Conservation (phyloP, 2,329 filamentous ascomycete species). For the Capronia coronata region DNA sequence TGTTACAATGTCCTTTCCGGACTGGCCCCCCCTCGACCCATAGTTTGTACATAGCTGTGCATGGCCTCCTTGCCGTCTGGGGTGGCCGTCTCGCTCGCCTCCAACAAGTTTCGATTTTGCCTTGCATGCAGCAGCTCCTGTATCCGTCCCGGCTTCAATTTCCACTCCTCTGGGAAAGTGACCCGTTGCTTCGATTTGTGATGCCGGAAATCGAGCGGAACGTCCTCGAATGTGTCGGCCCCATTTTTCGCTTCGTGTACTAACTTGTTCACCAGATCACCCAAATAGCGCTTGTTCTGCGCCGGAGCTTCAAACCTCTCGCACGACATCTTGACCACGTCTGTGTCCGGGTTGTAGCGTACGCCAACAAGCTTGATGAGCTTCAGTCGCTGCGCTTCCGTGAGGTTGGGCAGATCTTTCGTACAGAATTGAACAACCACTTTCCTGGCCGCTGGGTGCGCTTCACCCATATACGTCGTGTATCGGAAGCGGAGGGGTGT, state of each 20-base stretch:
- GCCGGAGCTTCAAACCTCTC: slow-evolving; percentile 83
- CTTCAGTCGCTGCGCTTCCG: slow-evolving; percentile 63
- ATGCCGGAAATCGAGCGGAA: slow-evolving; percentile 85
- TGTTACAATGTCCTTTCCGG: slow-evolving; percentile 14
- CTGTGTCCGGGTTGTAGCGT: slow-evolving; percentile 78
- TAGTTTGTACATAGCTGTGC: slow-evolving; percentile 19
- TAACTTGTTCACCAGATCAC: slow-evolving; percentile 67
- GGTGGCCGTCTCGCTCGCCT: slow-evolving; percentile 34
- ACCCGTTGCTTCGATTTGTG: slow-evolving; percentile 62
- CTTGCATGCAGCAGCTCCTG: slow-evolving; percentile 40
- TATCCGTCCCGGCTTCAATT: slow-evolving; percentile 50
- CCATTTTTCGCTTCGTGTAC: slow-evolving; percentile 70
- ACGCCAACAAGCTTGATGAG: slow-evolving; percentile 79
- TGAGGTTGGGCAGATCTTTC: slow-evolving; percentile 55
- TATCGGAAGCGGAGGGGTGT: slow-evolving; percentile 87
- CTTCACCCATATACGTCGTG: slow-evolving; percentile 92
- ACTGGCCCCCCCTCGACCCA: neutral
- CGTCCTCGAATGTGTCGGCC: slow-evolving; percentile 75
- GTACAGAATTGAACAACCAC: slow-evolving; percentile 87
- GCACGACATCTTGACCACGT: slow-evolving; percentile 80
- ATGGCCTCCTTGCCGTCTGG: slow-evolving; percentile 28
- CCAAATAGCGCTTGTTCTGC: slow-evolving; percentile 94
- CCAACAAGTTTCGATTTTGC: slow-evolving; percentile 52
- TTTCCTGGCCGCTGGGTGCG: slow-evolving; percentile 85
- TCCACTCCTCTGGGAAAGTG: slow-evolving; percentile 77